Evolutionary conservation across 306 rosid genomes (phyloP).

Genomic region (Corylus heterophylla): DNA sequence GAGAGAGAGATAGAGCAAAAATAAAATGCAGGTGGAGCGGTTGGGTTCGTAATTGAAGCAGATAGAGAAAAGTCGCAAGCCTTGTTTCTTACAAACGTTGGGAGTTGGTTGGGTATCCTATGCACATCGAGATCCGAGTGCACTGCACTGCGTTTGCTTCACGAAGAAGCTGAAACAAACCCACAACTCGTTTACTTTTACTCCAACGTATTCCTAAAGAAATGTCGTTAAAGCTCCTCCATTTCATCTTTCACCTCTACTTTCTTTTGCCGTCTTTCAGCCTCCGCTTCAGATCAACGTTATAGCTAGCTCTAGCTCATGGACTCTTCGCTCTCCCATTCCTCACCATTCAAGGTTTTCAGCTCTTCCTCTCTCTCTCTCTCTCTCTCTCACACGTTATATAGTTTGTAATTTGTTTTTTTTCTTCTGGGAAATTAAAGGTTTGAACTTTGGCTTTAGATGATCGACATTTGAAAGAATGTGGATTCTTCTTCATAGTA

Average conservation of each 20-base stretch:
- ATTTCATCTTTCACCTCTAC: not conserved
- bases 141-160: slow-evolving; percentile 15
- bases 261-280: not conserved
- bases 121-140: not conserved
- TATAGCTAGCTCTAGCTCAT: not conserved
- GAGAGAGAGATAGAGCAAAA: not conserved
- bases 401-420: not conserved
- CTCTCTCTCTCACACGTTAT: too few species aligned
- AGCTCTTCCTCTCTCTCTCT: not conserved
- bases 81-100: not conserved
- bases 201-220: slow-evolving; percentile 49
- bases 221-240: slow-evolving; percentile 59
- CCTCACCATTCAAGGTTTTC: not conserved
- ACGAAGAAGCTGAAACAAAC: slow-evolving; percentile 43
- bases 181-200: not conserved
- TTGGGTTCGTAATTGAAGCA: not conserved
- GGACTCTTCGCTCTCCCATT: not conserved
- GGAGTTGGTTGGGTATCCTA: not conserved
- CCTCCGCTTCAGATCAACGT: not conserved
- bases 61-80: not conserved
- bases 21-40: not conserved
- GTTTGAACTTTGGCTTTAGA: not conserved
- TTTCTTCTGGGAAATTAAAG: not conserved
- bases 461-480: not conserved
- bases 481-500: not conserved